Conservation (phyloP, 2,329 filamentous ascomycete genomes). For the Monilinia aucupariae region DNA sequence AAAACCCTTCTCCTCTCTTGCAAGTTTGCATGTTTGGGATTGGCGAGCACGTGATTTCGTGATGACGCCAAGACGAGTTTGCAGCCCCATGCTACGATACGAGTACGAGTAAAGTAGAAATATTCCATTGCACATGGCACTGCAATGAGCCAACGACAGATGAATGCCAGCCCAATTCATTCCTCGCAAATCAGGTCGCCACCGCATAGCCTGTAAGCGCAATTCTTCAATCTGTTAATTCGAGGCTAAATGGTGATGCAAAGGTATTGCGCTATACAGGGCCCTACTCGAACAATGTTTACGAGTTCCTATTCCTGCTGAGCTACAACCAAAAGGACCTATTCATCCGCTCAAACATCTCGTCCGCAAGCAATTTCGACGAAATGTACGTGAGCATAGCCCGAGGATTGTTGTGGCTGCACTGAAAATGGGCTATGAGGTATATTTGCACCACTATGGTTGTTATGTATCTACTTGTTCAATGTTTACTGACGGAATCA, state of each 20-base stretch:
- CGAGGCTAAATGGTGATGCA: slow-evolving; percentile 5
- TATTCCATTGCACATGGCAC: background rate
- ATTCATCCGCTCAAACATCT: slow-evolving; percentile 48
- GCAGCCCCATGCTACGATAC: background rate
- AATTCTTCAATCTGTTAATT: background rate
- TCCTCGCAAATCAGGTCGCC: slow-evolving; percentile 43
- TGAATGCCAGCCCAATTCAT: slow-evolving; percentile 43
- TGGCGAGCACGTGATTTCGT: background rate
- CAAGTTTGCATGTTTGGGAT: background rate
- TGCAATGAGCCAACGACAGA: slow-evolving; percentile 14
- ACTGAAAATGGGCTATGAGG: slow-evolving; percentile 64
- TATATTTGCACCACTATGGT: slow-evolving; percentile 29
- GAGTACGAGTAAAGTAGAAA: too few relatives aligned
- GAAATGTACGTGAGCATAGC: slow-evolving; percentile 54
- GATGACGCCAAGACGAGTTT: background rate
- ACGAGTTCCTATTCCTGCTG: slow-evolving; percentile 47
- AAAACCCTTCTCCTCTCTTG: too few relatives aligned
- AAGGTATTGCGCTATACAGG: slow-evolving; percentile 66
- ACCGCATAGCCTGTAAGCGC: slow-evolving; percentile 47
- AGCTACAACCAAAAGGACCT: slow-evolving; percentile 37
- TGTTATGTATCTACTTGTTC: background rate
- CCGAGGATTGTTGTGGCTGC: slow-evolving; percentile 54
- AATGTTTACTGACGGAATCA: background rate
- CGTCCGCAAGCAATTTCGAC: slow-evolving; percentile 56
- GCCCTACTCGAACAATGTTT: slow-evolving; percentile 58